Percentiles rank a stretch among this genome's conserved stretches.
Conservation (phyloP, 192 early-diverging fungal species). For the Linderina pennispora region DNA sequence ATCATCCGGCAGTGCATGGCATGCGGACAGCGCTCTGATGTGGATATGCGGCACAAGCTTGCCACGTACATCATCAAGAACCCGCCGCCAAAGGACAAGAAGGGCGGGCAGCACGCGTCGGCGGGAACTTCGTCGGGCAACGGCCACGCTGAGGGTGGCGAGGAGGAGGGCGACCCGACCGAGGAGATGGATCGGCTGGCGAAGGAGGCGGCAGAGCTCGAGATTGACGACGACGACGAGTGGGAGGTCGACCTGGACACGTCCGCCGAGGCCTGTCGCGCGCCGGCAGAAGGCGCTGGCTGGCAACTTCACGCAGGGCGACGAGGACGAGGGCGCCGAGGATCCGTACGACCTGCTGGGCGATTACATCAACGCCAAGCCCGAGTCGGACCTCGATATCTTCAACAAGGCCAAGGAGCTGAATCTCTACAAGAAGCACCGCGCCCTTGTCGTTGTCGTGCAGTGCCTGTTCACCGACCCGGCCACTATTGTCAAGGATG, state of each 20-base stretch:
- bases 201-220: constrained; percentile 60
- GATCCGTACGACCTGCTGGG: constrained; percentile 74
- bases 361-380: constrained; percentile 59
- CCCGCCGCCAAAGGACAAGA: constrained; percentile 61
- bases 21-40: constrained; percentile 77
- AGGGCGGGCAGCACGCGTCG: constrained; percentile 50
- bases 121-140: constrained; percentile 40
- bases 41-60: constrained; percentile 86
- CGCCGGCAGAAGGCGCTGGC: constrained; percentile 65
- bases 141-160: constrained; percentile 33
- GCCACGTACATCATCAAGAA: constrained; percentile 89
- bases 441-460: constrained; percentile 73
- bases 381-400: constrained; percentile 63
- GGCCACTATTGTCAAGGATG: constrained; percentile 54
- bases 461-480: constrained; percentile 71
- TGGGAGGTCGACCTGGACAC: constrained; percentile 73
- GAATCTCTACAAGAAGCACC: constrained; percentile 65
- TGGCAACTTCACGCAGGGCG: constrained; percentile 43
- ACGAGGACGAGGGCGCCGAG: constrained; percentile 53
- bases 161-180: constrained; percentile 39
- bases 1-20: constrained; percentile 83
- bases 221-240: constrained; percentile 59
- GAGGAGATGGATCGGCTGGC: constrained; percentile 65
- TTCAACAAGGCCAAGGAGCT: constrained; percentile 72
- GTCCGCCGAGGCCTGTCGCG: constrained; percentile 68